Percentiles rank a stretch among this genome's conserved stretches.
Evolutionary conservation across 2,329 filamentous ascomycete genomes (phyloP).

Genomic region (Chaetoscypha palmicola): DNA sequence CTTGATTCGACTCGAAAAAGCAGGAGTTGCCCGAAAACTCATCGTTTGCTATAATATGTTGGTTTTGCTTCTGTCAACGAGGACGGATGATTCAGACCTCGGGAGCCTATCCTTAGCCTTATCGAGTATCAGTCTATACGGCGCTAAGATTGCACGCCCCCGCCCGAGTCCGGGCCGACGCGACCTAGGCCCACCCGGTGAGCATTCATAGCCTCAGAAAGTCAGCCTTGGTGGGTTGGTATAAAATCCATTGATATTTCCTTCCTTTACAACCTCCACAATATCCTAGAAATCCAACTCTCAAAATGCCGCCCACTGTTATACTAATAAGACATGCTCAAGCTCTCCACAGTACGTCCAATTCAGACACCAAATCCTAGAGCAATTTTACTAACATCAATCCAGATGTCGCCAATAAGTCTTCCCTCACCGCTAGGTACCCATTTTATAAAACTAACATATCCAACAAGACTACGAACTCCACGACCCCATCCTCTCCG

Average conservation of each 20-base stretch:
- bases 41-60: constrained; percentile 11
- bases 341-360: constrained; percentile 35
- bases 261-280: too few species aligned
- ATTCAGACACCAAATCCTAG: background rate
- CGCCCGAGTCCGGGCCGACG: too few species aligned
- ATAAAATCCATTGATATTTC: background rate
- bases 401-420: constrained; percentile 30
- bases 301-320: constrained; percentile 34
- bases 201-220: background rate
- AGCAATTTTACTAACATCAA: constrained; percentile 4
- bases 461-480: constrained; percentile 22
- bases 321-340: constrained; percentile 38
- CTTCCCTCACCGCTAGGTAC: constrained; percentile 10
- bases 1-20: constrained; percentile 29
- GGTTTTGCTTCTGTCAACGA: too few species aligned
- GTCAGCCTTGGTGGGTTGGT: background rate
- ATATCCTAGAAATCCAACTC: background rate
- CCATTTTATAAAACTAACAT: constrained; percentile 16
- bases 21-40: constrained; percentile 27
- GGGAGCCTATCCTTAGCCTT: constrained; percentile 5
- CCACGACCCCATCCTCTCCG: constrained; percentile 22
- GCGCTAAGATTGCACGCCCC: too few species aligned
- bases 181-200: constrained; percentile 1
- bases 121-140: constrained; percentile 5
- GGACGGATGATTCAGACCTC: background rate